phyloP scores from a whole-genome alignment of 225 moss, liverwort and hornwort species.

The Straminergon stramineum region DNA sequence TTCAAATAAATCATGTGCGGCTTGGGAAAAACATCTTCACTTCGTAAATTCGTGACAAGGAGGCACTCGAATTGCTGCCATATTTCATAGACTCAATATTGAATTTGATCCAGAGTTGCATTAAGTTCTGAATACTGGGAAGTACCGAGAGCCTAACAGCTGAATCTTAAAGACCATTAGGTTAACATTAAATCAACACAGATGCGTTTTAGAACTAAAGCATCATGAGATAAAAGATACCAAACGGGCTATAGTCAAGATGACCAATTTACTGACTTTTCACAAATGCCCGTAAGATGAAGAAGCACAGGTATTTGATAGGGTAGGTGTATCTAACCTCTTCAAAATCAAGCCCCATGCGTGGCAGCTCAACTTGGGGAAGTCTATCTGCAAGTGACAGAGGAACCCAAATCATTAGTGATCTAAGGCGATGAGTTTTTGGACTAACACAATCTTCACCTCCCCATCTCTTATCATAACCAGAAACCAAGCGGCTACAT shows the following conservation, averaged over 20 bases:
- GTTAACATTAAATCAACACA: background rate
- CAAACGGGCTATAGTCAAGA: background rate
- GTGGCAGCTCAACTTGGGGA: conserved; percentile 76
- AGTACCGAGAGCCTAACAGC: background rate
- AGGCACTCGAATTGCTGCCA: conserved; percentile 43
- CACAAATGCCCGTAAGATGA: background rate
- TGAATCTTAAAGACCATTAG: background rate
- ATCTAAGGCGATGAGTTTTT: background rate
- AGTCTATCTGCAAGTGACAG: conserved; percentile 69
- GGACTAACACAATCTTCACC: background rate
- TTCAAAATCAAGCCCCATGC: conserved; percentile 85
- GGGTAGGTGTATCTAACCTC: conserved; percentile 45
- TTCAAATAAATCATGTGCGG: conserved; percentile 44
- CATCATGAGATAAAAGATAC: background rate
- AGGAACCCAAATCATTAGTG: background rate
- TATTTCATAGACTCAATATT: conserved; percentile 16
- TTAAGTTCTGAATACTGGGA: background rate
- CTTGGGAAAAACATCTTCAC: conserved; percentile 20
- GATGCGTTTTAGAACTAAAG: background rate
- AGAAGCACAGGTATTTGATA: background rate
- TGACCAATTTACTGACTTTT: background rate
- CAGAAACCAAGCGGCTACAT: background rate
- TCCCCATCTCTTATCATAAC: background rate
- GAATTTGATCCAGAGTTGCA: background rate
- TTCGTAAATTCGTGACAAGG: conserved; percentile 21